Conservation (phyloP, 768 basidiomycete species). For the Asterophora parasitica region DNA sequence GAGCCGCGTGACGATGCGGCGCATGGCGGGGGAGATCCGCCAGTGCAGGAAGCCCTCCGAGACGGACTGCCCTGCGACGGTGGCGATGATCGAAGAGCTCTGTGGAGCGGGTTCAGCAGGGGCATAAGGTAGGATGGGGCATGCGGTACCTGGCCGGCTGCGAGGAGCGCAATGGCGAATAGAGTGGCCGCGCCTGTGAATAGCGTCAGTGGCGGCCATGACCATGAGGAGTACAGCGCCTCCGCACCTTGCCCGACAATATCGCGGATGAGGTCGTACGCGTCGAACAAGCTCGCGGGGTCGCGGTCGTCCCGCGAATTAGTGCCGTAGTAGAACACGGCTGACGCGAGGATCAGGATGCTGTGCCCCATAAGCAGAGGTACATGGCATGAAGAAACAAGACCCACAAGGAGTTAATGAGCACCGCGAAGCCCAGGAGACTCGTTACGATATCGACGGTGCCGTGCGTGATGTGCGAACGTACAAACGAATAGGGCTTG, state of each 20-base stretch:
- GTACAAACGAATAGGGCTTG: slow-evolving; percentile 49
- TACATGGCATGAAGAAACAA: not conserved
- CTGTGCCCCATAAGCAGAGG: slow-evolving; percentile 29
- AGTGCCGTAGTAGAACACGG: slow-evolving; percentile 66
- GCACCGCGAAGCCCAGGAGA: slow-evolving; percentile 78
- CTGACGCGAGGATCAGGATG: slow-evolving; percentile 77
- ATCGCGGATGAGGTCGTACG: slow-evolving; percentile 66
- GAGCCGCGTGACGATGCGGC: slow-evolving; percentile 78
- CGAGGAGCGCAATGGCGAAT: slow-evolving; percentile 83
- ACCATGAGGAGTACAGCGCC: not conserved
- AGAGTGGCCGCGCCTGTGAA: slow-evolving; percentile 69
- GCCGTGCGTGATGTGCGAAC: slow-evolving; percentile 60
- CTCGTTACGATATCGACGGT: slow-evolving; percentile 62
- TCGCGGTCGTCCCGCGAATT: slow-evolving; percentile 18
- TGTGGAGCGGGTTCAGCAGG: slow-evolving; percentile 13
- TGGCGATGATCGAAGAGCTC: slow-evolving; percentile 86
- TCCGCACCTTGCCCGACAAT: slow-evolving; percentile 58
- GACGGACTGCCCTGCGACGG: slow-evolving; percentile 86
- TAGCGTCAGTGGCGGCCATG: not conserved
- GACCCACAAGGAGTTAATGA: slow-evolving; percentile 79
- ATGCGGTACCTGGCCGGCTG: slow-evolving; percentile 65
- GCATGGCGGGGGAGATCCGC: slow-evolving; percentile 71
- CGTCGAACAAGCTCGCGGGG: slow-evolving; percentile 80
- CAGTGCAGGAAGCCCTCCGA: slow-evolving; percentile 88
- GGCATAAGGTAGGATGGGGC: not conserved